phyloP scores from a whole-genome alignment of 495 filamentous ascomycete species.

The Polyplosphaeria fusca region DNA sequence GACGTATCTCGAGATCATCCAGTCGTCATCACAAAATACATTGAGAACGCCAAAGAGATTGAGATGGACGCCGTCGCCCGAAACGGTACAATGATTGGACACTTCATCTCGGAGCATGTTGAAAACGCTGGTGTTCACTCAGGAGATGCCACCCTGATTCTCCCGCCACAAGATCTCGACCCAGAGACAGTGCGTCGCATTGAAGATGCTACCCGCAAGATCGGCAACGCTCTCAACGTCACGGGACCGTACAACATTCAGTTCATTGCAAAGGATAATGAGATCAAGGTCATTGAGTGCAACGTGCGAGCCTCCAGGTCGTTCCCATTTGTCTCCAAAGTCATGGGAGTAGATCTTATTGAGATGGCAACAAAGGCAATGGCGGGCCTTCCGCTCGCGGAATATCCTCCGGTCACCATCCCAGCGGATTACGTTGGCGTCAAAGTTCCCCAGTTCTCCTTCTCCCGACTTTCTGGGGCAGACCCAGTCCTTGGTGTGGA shows the following conservation, averaged over 20 bases:
- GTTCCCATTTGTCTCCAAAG: slow-evolving; percentile 97
- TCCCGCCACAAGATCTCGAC: slow-evolving; percentile 92
- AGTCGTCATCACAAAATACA: slow-evolving; percentile 99
- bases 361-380: slow-evolving; percentile 99
- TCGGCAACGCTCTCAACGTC: slow-evolving; percentile 89
- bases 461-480: slow-evolving; percentile 91
- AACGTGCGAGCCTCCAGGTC: slow-evolving; percentile 95
- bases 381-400: slow-evolving; percentile 73
- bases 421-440: slow-evolving; percentile 86
- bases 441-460: slow-evolving; percentile 98
- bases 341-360: slow-evolving; percentile 96
- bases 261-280: slow-evolving; percentile 99
- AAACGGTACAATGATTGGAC: slow-evolving; percentile 79
- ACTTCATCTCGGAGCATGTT: slow-evolving; percentile 95
- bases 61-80: slow-evolving; percentile 95
- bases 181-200: slow-evolving; percentile 85
- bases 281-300: slow-evolving; percentile 99
- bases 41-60: slow-evolving; percentile 95
- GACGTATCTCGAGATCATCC: slow-evolving; percentile 95
- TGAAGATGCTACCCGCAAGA: slow-evolving; percentile 92
- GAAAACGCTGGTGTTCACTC: slow-evolving; percentile 98
- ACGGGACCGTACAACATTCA: slow-evolving; percentile 98
- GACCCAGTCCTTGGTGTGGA: slow-evolving; percentile 97
- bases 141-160: slow-evolving; percentile 87
- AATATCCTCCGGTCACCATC: slow-evolving; percentile 74